Base-by-base conservation (phyloP, 202 grass and related monocot species). In the Panicum virgatum region DNA sequence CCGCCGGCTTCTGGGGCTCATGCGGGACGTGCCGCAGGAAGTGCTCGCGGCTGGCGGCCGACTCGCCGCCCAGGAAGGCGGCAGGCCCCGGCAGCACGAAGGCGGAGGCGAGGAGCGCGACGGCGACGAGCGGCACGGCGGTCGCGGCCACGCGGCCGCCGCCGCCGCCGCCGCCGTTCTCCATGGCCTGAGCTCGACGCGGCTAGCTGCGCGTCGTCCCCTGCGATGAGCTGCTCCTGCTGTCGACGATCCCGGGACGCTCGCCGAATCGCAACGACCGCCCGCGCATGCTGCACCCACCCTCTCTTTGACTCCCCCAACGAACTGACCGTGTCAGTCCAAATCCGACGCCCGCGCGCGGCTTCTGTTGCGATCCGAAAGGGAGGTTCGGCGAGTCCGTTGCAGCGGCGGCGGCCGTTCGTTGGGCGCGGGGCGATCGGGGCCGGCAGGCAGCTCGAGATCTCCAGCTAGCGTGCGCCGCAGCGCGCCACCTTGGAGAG, bases 21-120 rank as follows among this genome's bases (percentile, higher is more conserved):
- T 46, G 70, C 26, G 82, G 82, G 10, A 73, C 66, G 57, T 66
- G 56, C 64, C 57, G 87, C 6, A 66, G 54, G 9, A 77, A 36
- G 30, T 73, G 83, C 65, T 89, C 78, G 0, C 22, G 66, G 65
- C n/a, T 37, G 59, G 9, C 26, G 14, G 23, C 6, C 14, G 62
- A 14, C 9, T 44, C 29, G 56, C 53, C 69, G 27, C 16, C n/a
- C 5, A 64, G 7, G 56, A 66, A 60, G 26, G 61, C 11, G 6
- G 47, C 40, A 19, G 58, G 59, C n/a, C n/a, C n/a, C 20, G 15
- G 68, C 67, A 63, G 45, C 19, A 48, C 47, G 60, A 66, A 51
- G 48, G 48, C 29, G 9, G 85, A 30, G 23, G 66, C 58, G 47
- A 78, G 0, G 65, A 89, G 47, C 48, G 67, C 58, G 18, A 77